phyloP scores from a whole-genome alignment of 139 green algal genomes.

The Limnomonas spitsbergensis region DNA sequence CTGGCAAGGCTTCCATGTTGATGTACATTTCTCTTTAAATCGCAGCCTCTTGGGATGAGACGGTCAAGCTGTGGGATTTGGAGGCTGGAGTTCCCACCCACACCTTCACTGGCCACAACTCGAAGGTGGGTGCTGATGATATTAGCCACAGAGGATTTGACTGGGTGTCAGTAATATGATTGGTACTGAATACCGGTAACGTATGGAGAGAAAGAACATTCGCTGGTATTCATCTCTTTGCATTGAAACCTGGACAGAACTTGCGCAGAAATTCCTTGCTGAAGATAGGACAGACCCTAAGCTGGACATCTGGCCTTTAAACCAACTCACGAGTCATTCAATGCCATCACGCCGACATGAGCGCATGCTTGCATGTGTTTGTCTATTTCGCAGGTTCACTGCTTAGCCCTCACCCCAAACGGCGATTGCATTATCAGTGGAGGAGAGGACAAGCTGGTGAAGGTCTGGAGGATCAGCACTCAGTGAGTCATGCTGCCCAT shows the following conservation, averaged over 20 bases:
- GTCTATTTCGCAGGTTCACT: slow-evolving; percentile 34
- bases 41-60: slow-evolving; percentile 42
- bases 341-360: background rate
- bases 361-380: background rate
- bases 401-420: slow-evolving; percentile 31
- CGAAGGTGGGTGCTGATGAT: slow-evolving; percentile 22
- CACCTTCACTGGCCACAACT: slow-evolving; percentile 45
- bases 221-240: background rate
- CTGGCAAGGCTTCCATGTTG: too few species aligned
- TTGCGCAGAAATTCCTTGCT: too few species aligned
- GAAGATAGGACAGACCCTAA: too few species aligned
- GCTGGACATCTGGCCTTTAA: too few species aligned
- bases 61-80: slow-evolving; percentile 43
- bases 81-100: slow-evolving; percentile 22
- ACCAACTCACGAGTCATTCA: too few species aligned
- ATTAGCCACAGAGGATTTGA: background rate
- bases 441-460: slow-evolving; percentile 37
- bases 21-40: too few species aligned
- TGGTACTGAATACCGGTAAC: too few species aligned
- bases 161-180: background rate
- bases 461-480: slow-evolving; percentile 40
- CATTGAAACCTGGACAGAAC: background rate
- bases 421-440: slow-evolving; percentile 16
- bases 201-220: too few species aligned
- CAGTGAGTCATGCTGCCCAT: slow-evolving; percentile 27